A percentile compares a stretch with the other conserved stretches of the same genome.
These are phyloP conservation scores for Gyromitra esculenta DNA, from an alignment of 2,329 filamentous ascomycete genomes.

Conservation along the genomic window DNA sequence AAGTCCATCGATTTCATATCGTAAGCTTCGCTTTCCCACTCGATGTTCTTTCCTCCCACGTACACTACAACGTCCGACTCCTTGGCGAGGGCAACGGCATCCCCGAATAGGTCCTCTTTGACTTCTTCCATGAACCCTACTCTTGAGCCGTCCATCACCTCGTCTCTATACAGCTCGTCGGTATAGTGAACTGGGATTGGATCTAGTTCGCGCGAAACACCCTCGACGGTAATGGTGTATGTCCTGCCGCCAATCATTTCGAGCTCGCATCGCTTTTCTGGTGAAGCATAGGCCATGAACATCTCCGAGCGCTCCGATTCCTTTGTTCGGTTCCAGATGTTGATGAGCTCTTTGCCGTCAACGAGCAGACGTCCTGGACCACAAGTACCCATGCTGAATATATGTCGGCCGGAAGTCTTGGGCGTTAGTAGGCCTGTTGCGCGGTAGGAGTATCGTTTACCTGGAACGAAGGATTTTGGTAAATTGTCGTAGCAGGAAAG, in stretches of 20 bases:
- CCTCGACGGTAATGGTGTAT: constrained; percentile 58
- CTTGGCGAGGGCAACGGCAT: constrained; percentile 74
- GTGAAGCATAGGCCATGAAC: constrained; percentile 58
- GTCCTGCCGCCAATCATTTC: constrained; percentile 57
- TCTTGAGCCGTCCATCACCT: constrained; percentile 58
- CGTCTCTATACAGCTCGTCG: constrained; percentile 58
- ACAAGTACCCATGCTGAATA: constrained; percentile 58
- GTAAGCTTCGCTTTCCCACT: constrained; percentile 58
- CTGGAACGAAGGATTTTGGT: constrained; percentile 57
- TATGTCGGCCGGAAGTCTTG: constrained; percentile 57
- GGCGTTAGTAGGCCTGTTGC: constrained; percentile 58
- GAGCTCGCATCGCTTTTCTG: constrained; percentile 57
- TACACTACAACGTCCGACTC: constrained; percentile 80
- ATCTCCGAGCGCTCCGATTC: constrained; percentile 58
- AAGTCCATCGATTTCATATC: constrained; percentile 69
- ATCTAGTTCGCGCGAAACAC: constrained; percentile 58
- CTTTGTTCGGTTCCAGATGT: constrained; percentile 58
- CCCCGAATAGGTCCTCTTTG: constrained; percentile 60
- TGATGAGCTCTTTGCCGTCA: constrained; percentile 57
- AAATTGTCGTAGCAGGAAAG: constrained; percentile 58
- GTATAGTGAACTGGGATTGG: constrained; percentile 58
- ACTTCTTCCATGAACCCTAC: constrained; percentile 59
- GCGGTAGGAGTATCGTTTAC: constrained; percentile 58
- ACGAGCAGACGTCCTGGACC: constrained; percentile 58
- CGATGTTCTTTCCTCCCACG: constrained; percentile 76